Conservation (phyloP, 2,329 filamentous ascomycete genomes). For the Pyrenophora seminiperda region DNA sequence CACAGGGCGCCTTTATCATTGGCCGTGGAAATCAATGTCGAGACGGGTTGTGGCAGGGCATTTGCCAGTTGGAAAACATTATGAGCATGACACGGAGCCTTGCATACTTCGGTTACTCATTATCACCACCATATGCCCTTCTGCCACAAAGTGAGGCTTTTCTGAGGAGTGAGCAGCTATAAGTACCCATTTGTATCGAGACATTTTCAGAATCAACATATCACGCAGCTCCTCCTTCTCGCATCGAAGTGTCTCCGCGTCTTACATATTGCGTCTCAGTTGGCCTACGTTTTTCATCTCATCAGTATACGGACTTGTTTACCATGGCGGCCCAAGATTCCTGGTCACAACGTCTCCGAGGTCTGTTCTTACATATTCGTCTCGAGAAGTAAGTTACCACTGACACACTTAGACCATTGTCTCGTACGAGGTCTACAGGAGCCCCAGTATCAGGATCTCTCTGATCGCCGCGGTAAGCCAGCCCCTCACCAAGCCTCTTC, state of each 20-base stretch:
- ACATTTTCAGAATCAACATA: neutral
- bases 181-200: conserved; percentile 10
- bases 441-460: conserved; percentile 43
- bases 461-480: conserved; percentile 45
- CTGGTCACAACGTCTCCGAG: conserved; percentile 39
- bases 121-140: conserved; percentile 7
- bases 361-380: conserved; percentile 17
- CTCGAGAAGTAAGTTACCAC: neutral
- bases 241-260: neutral
- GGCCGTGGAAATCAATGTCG: conserved; percentile 21
- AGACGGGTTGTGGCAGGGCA: conserved; percentile 23
- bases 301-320: neutral
- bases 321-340: conserved; percentile 27
- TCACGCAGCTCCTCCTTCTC: neutral
- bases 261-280: neutral
- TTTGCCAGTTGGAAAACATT: conserved; percentile 20
- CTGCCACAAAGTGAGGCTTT: conserved; percentile 10
- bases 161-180: conserved; percentile 5
- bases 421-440: conserved; percentile 29
- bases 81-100: conserved; percentile 28
- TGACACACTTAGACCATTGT: conserved; percentile 42
- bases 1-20: conserved; percentile 11
- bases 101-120: conserved; percentile 22
- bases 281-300: neutral
- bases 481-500: neutral